Base-by-base conservation (phyloP, 2,329 filamentous ascomycete genomes). In the Daldinia sp. region DNA sequence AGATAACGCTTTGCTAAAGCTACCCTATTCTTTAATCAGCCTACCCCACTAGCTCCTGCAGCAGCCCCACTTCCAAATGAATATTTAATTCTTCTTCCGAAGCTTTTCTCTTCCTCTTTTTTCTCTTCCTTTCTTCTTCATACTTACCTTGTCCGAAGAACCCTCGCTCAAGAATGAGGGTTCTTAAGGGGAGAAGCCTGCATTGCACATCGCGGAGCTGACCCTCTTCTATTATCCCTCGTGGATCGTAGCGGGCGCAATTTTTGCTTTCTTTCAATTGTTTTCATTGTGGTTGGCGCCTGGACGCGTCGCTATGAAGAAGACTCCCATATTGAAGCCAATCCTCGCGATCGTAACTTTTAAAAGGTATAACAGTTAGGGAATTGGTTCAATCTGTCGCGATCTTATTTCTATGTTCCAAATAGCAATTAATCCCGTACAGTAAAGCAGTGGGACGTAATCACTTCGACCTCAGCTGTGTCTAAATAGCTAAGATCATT, bases 151-250 rank as follows among this genome's bases (percentile, higher is more conserved):
- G 61, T 51, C 46, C 44, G 28, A 44, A 58, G 33, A 51, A 42
- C 26, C 55, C 37, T 60, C 50, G 68, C 61, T 70, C 68, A 68
- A 63, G 65, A 56, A 63, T 42, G 42, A 54, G 42, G 23, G 50
- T 42, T 44, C 33, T 59, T 37, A 70, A 57, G 68, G 26, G 65
- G 68, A 58, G 35, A 63, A 39, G 57, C 68, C 68, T 70, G 68
- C 68, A 70, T 70, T 60, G 68, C 68, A 70, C 68, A 65, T 18
- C 68, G 68, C 59, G 68, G 68, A 68, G 68, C 59, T 35, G 61
- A 56, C 54, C 64, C 65, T 65, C 48, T 70, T 70, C 68, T 70
- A 70, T 63, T 70, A 68, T 70, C 68, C 64, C 57, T 68, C 62
- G 68, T 65, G 65, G 68, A 70, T 68, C 64, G 65, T 70, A 68